Evolutionary conservation across 495 filamentous ascomycete genomes (phyloP).

Genomic region (Podospora bellae-mahoneyi): DNA sequence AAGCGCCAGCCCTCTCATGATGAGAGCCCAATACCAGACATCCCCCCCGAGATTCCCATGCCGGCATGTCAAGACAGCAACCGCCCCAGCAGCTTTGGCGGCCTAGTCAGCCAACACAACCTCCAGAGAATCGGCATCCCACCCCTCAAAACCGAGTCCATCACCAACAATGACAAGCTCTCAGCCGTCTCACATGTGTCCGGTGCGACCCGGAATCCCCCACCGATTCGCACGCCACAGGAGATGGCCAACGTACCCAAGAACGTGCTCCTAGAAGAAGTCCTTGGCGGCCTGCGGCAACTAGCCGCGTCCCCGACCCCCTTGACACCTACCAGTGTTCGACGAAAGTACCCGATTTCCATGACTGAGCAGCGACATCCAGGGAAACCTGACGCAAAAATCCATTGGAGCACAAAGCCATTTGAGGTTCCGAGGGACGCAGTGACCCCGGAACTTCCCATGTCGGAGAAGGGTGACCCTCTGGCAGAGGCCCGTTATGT

Average conservation of each 20-base stretch:
- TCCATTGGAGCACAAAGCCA: conserved; percentile 13
- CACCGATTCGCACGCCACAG: not conserved
- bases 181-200: not conserved
- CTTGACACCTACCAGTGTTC: conserved; percentile 14
- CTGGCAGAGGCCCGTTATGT: conserved; percentile 23
- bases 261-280: conserved; percentile 2
- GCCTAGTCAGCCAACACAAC: not conserved
- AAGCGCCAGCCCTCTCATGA: not conserved
- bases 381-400: conserved; percentile 28
- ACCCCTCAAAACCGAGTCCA: not conserved
- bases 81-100: conserved; percentile 1
- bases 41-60: conserved; percentile 8
- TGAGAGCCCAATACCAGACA: conserved; percentile 7
- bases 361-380: conserved; percentile 35
- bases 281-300: conserved; percentile 8
- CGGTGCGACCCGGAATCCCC: not conserved
- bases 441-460: not conserved
- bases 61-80: conserved; percentile 2
- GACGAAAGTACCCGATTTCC: conserved; percentile 15
- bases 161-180: not conserved
- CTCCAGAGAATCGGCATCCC: conserved; percentile 1
- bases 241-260: not conserved
- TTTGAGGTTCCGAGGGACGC: conserved; percentile 3
- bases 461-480: conserved; percentile 9
- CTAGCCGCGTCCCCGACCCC: conserved; percentile 15